These are phyloP conservation scores for Physaria fendleri DNA, from an alignment of 345 rosid genomes.

Conservation along the genomic window DNA sequence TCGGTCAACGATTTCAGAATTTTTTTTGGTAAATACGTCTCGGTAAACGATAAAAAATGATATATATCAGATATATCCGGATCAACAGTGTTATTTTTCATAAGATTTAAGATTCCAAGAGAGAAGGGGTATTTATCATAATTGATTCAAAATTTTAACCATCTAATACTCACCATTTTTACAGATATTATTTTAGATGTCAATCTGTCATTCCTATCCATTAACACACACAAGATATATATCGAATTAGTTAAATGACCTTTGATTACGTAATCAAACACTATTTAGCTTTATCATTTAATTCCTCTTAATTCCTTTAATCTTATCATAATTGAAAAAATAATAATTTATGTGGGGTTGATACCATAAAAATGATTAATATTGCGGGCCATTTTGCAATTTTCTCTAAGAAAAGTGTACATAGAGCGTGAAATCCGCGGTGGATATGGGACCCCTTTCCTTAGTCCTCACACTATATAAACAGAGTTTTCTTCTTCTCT, in stretches of 20 bases:
- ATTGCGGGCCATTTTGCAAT: background rate
- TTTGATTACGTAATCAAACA: constrained; percentile 17
- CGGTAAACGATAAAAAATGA: too few relatives aligned
- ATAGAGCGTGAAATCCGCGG: constrained; percentile 31
- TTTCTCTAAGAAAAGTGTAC: background rate
- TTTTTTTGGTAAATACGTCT: too few relatives aligned
- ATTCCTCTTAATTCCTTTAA: background rate
- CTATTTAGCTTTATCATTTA: background rate
- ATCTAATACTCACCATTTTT: background rate
- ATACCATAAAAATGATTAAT: background rate
- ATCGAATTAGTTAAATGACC: constrained; percentile 1
- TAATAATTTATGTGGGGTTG: background rate
- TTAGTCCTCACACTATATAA: constrained; percentile 6
- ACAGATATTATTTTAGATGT: background rate
- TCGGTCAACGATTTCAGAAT: too few relatives aligned
- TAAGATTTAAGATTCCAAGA: too few relatives aligned
- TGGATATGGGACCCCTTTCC: background rate
- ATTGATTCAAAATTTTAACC: too few relatives aligned
- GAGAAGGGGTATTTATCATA: too few relatives aligned
- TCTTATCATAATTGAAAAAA: background rate
- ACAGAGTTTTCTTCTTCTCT: constrained; percentile 2
- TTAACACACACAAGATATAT: background rate
- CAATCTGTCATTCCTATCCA: background rate
- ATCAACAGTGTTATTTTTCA: too few relatives aligned
- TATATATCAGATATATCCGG: too few relatives aligned